Conservation (phyloP, 208 protist genomes). For the Leptomonas pyrrhocoris region DNA sequence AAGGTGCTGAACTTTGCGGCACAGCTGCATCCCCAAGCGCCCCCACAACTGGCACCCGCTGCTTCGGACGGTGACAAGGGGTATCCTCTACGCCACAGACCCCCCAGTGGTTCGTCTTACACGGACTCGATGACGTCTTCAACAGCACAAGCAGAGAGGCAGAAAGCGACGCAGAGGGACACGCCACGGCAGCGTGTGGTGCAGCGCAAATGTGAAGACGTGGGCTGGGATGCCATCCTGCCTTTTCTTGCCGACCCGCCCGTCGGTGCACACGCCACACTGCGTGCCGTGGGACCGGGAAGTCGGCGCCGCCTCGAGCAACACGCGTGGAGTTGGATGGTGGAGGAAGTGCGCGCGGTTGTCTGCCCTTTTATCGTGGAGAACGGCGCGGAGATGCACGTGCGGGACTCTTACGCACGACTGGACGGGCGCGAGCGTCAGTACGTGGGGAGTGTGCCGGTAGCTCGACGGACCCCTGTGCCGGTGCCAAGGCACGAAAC, state of each 20-base stretch:
- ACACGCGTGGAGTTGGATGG: constrained; percentile 26
- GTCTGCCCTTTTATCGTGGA: constrained; percentile 25
- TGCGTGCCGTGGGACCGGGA: constrained; percentile 22
- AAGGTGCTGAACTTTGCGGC: constrained; percentile 23
- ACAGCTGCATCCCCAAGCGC: background rate
- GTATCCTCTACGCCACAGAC: background rate
- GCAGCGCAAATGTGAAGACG: background rate
- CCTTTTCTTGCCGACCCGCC: constrained; percentile 8
- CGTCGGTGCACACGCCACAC: background rate
- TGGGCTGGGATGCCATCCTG: constrained; percentile 21
- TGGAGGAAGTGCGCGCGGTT: constrained; percentile 4
- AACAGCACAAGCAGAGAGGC: background rate
- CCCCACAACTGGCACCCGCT: background rate
- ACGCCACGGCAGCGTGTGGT: background rate
- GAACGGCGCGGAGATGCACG: constrained; percentile 14
- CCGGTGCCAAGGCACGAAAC: background rate
- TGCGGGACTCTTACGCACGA: constrained; percentile 29
- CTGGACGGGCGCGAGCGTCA: constrained; percentile 38
- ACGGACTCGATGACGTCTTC: background rate
- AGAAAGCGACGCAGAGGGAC: background rate
- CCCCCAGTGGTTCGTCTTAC: background rate
- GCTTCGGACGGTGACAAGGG: background rate
- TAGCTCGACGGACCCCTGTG: constrained; percentile 24
- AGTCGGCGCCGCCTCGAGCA: constrained; percentile 23
- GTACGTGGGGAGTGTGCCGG: constrained; percentile 31